Evolutionary conservation across 495 filamentous ascomycete species (phyloP), one percentile per base, ranked within the genome.

Genomic region (Xylaria cubensis): DNA sequence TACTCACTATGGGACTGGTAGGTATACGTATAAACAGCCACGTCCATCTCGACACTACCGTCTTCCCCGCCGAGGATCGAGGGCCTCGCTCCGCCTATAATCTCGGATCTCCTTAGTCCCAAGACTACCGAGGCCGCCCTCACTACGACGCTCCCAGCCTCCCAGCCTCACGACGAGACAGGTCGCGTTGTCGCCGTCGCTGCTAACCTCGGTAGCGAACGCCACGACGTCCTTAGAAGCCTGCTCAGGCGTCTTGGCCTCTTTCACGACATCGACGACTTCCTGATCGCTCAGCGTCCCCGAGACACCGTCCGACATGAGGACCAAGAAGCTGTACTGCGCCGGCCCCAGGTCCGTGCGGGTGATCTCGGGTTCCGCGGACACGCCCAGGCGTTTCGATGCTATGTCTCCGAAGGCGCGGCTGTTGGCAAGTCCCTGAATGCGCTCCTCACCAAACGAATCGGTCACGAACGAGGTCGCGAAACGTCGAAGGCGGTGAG

Each of bases 381-480:
- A 93, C 5, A 99, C 95, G 42, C 96, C 96, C 50, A 98, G 90
- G 58, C 94, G 92, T 80, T 99, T 99, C 46, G 91, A 92, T 65
- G 87, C 88, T 75, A 97, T 92, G 82, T 98, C 96, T 41, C 96
- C 96, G 75, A 99, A 98, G 3, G 95, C 87, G 7, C 96, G 92
- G 10, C 93, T 95, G 82, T 99, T 99, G 75, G 96, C 96, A 0
- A 99, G 88, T 0, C 95, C 94, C 65, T 90, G 90, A 83, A 99
- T 94, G 72, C 96, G 94, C 80, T 98, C 97, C 80, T 99, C 97
- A 76, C 96, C 96, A 77, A 98, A 98, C 19, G 93, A 96, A 79
- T 99, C 96, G 0, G 95, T 97, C 29, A 97, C 90, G 74, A 99
- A 95, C 0, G 91, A 92, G 19, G 92, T 84, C 15, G 94, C 93